These are phyloP conservation scores for Emericellopsis atlantica DNA, from an alignment of 2,329 filamentous ascomycete species.

Conservation along the genomic window DNA sequence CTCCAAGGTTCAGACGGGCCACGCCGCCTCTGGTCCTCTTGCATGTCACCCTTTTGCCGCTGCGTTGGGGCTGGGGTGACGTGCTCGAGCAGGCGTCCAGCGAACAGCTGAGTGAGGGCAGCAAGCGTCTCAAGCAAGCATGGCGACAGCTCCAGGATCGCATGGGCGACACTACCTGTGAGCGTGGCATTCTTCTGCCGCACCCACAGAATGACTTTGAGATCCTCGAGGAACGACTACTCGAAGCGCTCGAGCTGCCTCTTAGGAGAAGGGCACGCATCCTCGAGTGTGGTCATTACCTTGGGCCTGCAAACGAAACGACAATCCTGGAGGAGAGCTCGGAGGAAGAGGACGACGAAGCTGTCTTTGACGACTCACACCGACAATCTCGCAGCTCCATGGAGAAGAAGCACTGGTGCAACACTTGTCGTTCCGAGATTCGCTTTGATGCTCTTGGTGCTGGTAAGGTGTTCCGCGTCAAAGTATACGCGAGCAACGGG, in stretches of 20 bases:
- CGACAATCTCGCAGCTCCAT: background rate
- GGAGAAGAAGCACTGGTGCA: slow-evolving; percentile 39
- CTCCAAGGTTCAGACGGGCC: slow-evolving; percentile 41
- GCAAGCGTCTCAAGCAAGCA: slow-evolving; percentile 43
- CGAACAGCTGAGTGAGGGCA: slow-evolving; percentile 27
- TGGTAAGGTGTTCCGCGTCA: slow-evolving; percentile 59
- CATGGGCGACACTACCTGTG: slow-evolving; percentile 58
- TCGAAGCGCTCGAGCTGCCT: slow-evolving; percentile 63
- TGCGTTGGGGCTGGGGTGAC: slow-evolving; percentile 52
- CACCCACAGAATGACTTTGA: slow-evolving; percentile 75
- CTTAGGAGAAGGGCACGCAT: slow-evolving; percentile 52
- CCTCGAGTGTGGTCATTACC: slow-evolving; percentile 65
- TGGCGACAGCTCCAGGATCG: slow-evolving; percentile 59
- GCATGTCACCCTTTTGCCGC: slow-evolving; percentile 63
- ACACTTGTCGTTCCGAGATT: slow-evolving; percentile 41
- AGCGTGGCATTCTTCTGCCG: slow-evolving; percentile 61
- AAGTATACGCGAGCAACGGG: slow-evolving; percentile 89
- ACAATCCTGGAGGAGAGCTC: slow-evolving; percentile 28
- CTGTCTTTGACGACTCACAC: slow-evolving; percentile 9
- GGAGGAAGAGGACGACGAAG: slow-evolving; percentile 8
- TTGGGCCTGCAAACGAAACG: slow-evolving; percentile 44
- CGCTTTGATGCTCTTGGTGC: slow-evolving; percentile 38
- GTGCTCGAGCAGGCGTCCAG: slow-evolving; percentile 32
- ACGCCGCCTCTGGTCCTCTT: slow-evolving; percentile 61
- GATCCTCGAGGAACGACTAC: slow-evolving; percentile 61